A percentile compares a stretch with the other conserved stretches of the same genome.
Conservation (phyloP, 2,329 filamentous ascomycete species). For the Aspergillus versicolor region DNA sequence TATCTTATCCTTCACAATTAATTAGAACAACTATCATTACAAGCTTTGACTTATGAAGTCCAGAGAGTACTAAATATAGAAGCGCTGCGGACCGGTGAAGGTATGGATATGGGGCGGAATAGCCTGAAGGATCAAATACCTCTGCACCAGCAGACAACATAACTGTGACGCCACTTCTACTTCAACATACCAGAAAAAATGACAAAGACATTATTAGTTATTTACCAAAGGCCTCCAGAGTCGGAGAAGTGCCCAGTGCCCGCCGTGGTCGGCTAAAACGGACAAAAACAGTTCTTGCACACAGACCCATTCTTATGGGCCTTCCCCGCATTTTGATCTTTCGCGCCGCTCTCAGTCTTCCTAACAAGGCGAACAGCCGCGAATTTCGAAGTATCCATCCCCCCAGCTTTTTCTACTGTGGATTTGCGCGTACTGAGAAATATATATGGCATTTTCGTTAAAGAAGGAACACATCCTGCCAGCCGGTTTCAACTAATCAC, state of each 20-base stretch:
- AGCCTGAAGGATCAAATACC: neutral
- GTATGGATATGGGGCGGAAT: neutral
- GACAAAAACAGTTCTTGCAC: constrained; percentile 7
- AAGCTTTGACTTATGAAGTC: neutral
- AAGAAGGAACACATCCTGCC: constrained; percentile 2
- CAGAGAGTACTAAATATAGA: neutral
- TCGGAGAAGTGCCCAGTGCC: neutral
- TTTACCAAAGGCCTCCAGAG: neutral
- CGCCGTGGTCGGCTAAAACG: neutral
- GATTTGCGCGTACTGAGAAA: too few relatives aligned
- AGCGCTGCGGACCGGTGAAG: neutral
- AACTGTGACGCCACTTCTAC: neutral
- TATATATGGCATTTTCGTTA: too few relatives aligned
- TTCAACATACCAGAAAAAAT: neutral
- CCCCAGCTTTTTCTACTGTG: too few relatives aligned
- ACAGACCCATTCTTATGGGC: neutral
- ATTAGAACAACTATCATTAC: neutral
- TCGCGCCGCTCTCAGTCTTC: neutral
- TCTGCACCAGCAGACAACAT: neutral
- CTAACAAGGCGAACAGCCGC: too few relatives aligned
- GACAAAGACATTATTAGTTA: neutral
- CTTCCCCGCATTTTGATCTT: neutral
- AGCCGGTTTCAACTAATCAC: neutral
- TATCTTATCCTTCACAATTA: neutral
- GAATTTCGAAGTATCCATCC: too few relatives aligned